Percentiles rank a stretch among this genome's conserved stretches.
These are phyloP conservation scores for Ambrosia trifida DNA, from an alignment of 129 eudicot genomes.

Conservation along the genomic window DNA sequence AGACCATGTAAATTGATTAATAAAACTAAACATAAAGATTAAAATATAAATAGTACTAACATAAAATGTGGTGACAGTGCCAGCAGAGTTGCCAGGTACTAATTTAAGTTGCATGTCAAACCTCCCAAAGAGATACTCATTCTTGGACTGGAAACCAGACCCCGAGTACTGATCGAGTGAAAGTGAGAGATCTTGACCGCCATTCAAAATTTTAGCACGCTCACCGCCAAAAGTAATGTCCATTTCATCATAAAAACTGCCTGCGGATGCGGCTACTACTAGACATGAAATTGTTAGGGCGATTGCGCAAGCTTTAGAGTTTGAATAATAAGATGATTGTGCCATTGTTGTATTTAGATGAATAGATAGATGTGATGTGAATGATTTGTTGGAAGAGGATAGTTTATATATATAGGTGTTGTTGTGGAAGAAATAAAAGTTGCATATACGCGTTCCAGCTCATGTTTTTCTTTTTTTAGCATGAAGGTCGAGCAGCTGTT, in stretches of 20 bases:
- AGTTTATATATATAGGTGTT: conserved; percentile 16
- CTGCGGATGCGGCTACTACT: background rate
- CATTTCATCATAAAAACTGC: conserved; percentile 6
- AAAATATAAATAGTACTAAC: conserved; percentile 7
- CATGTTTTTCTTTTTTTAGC: too few relatives aligned
- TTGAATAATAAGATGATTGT: background rate
- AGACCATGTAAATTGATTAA: background rate
- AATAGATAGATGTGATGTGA: background rate
- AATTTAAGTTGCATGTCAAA: conserved; percentile 44
- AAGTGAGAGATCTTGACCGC: too few relatives aligned
- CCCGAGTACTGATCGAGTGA: conserved; percentile 19
- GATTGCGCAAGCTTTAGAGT: background rate
- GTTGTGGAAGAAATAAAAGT: background rate
- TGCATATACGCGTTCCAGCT: too few relatives aligned
- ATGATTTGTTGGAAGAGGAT: background rate
- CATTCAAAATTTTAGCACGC: too few relatives aligned
- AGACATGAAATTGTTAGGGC: background rate
- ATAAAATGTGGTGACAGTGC: conserved; percentile 43
- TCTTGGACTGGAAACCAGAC: conserved; percentile 37
- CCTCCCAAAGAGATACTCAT: conserved; percentile 40
- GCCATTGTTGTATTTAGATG: background rate
- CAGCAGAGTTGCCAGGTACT: conserved; percentile 39
- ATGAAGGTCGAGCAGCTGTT: too few relatives aligned
- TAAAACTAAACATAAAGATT: background rate
- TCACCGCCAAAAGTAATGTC: too few relatives aligned